Base-by-base conservation (phyloP, 2,329 filamentous ascomycete genomes). In the Leptographium wingfieldii region DNA sequence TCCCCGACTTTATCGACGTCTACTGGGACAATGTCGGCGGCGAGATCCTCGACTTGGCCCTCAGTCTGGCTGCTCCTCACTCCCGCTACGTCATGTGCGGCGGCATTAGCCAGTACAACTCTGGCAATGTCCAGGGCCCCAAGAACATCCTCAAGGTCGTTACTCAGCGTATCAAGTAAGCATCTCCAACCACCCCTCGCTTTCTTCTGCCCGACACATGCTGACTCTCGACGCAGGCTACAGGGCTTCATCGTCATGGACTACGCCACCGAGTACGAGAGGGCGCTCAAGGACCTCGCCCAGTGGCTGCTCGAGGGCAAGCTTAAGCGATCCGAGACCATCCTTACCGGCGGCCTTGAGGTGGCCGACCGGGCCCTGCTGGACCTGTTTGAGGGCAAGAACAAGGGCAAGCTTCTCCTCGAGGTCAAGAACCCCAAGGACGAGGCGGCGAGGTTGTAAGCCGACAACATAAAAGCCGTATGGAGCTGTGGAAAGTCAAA, bases 1-100 rank as follows among this genome's bases (percentile, higher is more conserved):
- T 84, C 10, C 75, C 60, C 19, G 73, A 77, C 59, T 62, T 59
- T 22, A 87, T 85, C 61, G 83, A 87, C 70, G 82, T 90, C 14
- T 90, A 84, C 73, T 90, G 84, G 70, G 86, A 89, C 72, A 89
- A 89, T 72, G 65, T 87, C 31, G 86, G 85, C 29, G 86, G 86
- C 16, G 83, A 87, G 59, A 85, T 89, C 58, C 76, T 90, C 43
- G 84, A 89, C 68, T 69, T 82, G 63, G 85, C 83, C 53, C 75
- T 90, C 48, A 73, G 71, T 3, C 77, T 84, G n/a, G 85, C 87
- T 61, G 85, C 83, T 60, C 72, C 73, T 57, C 74, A 80, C 68
- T 74, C 86, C 16, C 78, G 86, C 40, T 87, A 90, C 69, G 82
- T 86, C 65, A 86, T 87, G 72, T 90, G 87, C 71, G 87, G 87